Base-by-base conservation (phyloP, 306 rosid genomes). In the Dryas drummondii region DNA sequence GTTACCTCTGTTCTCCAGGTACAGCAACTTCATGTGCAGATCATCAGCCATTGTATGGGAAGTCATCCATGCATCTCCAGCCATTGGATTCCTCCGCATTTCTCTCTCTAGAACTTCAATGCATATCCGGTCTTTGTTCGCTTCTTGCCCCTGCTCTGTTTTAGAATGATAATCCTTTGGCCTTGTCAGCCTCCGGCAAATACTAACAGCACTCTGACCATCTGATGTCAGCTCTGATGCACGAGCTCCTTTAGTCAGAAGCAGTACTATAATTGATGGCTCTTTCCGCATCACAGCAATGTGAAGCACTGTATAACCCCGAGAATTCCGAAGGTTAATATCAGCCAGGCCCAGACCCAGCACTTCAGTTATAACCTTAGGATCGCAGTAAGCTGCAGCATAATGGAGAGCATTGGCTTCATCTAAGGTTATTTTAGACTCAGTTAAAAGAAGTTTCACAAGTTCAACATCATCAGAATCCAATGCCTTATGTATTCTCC, bases 1-100 rank as follows among this genome's bases (percentile, higher is more conserved):
- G 46, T 61, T 79, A 85, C 89, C 89, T 74, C 89, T 82, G 66
- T 85, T 79, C 81, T 85, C 89, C 72, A 85, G 81, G 86, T 82
- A 77, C 49, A 79, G 71, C 76, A 85, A 49, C 68, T 78, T 80
- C 84, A 76, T 80, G 76, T 85, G 86, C 63, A 85, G 72, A 77
- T 85, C 89, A 66, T 82, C 89, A 41, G 84, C 82, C 76, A 82
- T 70, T 7, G 80, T 47, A 37, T 69, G 82, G 16, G 84, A 76
- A 51, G 79, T 73, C 52, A 77, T 68, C 66, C 74, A 79, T 59
- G 66, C 63, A 79, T 77, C 70, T 26, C 67, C 71, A 41, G 73
- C 79, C 66, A 68, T 49, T 17, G 89, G 82, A 66, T 77, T 82
- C 62, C 80, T 77, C 69, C 84, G 73, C 86, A 82, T 77, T 59